These are phyloP conservation scores for Floccularia luteovirens DNA, from an alignment of 768 basidiomycete species.

Conservation along the genomic window DNA sequence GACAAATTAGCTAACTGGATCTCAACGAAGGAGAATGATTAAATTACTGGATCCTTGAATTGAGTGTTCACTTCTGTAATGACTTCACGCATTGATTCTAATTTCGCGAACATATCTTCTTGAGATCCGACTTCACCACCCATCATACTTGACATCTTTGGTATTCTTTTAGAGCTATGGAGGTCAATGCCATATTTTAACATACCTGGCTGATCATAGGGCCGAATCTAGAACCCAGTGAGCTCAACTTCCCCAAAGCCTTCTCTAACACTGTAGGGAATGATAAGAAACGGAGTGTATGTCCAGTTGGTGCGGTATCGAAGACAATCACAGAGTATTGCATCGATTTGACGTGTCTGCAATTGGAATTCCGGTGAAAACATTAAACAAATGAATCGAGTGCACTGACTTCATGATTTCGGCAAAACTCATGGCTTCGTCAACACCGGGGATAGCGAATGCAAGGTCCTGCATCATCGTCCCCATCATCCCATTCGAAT, in stretches of 20 bases:
- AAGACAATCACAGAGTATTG: conserved; percentile 99
- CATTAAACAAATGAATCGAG: background rate
- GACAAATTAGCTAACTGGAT: background rate
- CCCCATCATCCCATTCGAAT: conserved; percentile 92
- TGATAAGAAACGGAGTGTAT: conserved; percentile 97
- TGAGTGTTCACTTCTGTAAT: conserved; percentile 99
- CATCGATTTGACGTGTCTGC: conserved; percentile 98
- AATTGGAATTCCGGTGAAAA: background rate
- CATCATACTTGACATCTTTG: conserved; percentile 93
- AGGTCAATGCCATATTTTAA: background rate
- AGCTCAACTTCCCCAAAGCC: conserved; percentile 89
- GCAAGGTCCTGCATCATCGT: conserved; percentile 99
- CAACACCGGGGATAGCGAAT: conserved; percentile 98
- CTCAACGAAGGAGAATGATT: background rate
- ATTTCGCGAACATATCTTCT: conserved; percentile 98
- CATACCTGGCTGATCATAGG: conserved; percentile 88
- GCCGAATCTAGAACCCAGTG: conserved; percentile 90
- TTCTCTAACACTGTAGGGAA: conserved; percentile 98
- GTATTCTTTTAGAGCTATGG: background rate
- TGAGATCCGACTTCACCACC: conserved; percentile 85
- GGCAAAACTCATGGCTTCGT: conserved; percentile 99
- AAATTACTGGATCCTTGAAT: conserved; percentile 93
- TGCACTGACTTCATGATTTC: conserved; percentile 93
- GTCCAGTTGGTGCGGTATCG: conserved; percentile 97
- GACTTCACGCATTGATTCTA: conserved; percentile 93